These are phyloP conservation scores for Pseudocercospora pini-densiflorae DNA, from an alignment of 2,329 filamentous ascomycete genomes.

Conservation along the genomic window DNA sequence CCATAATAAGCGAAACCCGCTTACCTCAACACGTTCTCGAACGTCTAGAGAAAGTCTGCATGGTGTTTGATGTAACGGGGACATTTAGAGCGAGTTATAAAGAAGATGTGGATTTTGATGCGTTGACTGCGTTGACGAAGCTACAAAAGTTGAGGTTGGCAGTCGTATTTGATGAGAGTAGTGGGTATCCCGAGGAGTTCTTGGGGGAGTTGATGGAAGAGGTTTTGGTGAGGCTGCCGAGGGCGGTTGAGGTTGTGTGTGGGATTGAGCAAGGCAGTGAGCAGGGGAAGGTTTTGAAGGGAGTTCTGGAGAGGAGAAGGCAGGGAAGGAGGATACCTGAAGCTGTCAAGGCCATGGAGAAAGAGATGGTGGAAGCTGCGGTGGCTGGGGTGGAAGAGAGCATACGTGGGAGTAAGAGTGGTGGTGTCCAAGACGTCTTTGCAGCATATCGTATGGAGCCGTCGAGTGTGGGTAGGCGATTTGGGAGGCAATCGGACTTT, in stretches of 20 bases:
- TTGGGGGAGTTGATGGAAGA: slow-evolving; percentile 12
- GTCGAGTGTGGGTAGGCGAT: not conserved
- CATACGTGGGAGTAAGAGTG: slow-evolving; percentile 11
- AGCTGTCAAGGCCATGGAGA: not conserved
- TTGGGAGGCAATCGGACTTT: not conserved
- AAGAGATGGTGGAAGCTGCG: not conserved
- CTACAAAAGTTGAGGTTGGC: slow-evolving; percentile 15
- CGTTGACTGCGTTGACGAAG: slow-evolving; percentile 20
- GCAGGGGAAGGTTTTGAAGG: slow-evolving; percentile 16
- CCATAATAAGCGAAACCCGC: slow-evolving; percentile 29
- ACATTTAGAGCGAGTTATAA: slow-evolving; percentile 27
- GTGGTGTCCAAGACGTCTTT: slow-evolving; percentile 12
- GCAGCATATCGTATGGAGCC: slow-evolving; percentile 7
- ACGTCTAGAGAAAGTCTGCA: slow-evolving; percentile 28
- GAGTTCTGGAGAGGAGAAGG: slow-evolving; percentile 7
- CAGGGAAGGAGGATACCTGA: not conserved
- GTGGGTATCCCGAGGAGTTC: slow-evolving; percentile 17
- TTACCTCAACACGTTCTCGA: slow-evolving; percentile 31
- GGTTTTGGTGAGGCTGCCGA: slow-evolving; percentile 27
- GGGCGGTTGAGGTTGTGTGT: slow-evolving; percentile 20
- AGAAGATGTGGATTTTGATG: slow-evolving; percentile 30
- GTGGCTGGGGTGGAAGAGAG: slow-evolving; percentile 16
- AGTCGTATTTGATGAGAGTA: slow-evolving; percentile 13
- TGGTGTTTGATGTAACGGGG: slow-evolving; percentile 33
- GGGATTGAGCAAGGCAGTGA: slow-evolving; percentile 20